These are phyloP conservation scores for Beta corolliflora DNA, from an alignment of 179 eudicot genomes.

Conservation along the genomic window DNA sequence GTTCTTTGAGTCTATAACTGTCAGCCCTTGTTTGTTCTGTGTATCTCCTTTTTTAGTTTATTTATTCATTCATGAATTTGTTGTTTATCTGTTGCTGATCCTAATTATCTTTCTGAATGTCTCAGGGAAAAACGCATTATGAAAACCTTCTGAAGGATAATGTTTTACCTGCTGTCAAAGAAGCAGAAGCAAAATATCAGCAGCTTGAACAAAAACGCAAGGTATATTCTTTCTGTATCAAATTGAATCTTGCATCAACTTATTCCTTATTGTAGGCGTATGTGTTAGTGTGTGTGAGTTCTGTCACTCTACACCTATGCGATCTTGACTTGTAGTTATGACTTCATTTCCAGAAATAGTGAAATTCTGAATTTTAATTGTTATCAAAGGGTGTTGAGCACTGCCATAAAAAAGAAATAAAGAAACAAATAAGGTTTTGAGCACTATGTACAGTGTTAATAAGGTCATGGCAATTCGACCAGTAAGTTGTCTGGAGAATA, in stretches of 20 bases:
- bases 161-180: slow-evolving; percentile 55
- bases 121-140: slow-evolving; percentile 69
- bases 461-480: background rate
- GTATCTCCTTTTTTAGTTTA: background rate
- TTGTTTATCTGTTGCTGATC: background rate
- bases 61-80: background rate
- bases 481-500: background rate
- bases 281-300: background rate
- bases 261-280: slow-evolving; percentile 9
- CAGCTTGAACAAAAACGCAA: slow-evolving; percentile 59
- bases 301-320: background rate
- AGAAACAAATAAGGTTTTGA: too few relatives aligned
- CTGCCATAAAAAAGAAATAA: too few relatives aligned
- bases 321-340: background rate
- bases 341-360: background rate
- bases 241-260: background rate
- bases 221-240: slow-evolving; percentile 43
- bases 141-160: slow-evolving; percentile 50
- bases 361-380: background rate
- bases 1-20: background rate
- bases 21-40: background rate
- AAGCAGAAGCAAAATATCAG: slow-evolving; percentile 51
- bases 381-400: background rate
- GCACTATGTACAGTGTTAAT: background rate
- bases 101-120: slow-evolving; percentile 23